Evolutionary conservation across 2,329 filamentous ascomycete genomes (phyloP), one percentile per base, ranked within the genome.

Genomic region (Scytalidium lignicola): DNA sequence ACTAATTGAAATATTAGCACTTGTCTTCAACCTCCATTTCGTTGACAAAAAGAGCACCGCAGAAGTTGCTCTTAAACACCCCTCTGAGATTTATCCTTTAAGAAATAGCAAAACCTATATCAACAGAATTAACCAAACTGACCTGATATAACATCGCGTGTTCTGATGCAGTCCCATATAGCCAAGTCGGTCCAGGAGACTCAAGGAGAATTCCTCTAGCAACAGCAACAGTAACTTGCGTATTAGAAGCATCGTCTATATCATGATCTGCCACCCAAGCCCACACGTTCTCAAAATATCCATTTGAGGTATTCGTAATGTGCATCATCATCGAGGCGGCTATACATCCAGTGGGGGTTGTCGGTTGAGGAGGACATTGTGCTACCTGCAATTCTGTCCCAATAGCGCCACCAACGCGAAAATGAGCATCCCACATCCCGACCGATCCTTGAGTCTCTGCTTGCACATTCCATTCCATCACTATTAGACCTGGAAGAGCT

Each of bases 111-210:
- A n/a, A n/a, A n/a, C n/a, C n/a, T n/a, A n/a, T n/a, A n/a, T n/a
- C n/a, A n/a, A n/a, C n/a, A n/a, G n/a, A n/a, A n/a, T n/a, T n/a
- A n/a, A n/a, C n/a, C n/a, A n/a, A n/a, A n/a, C n/a, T n/a, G n/a
- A n/a, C n/a, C n/a, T n/a, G 70, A 59, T 79, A 79, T 41, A 79
- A 59, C 7, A 69, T 66, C 42, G 75, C 74, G 64, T 88, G 85
- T 67, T 88, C 85, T 0, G 79, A 26, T 26, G 23, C 23, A 1
- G 81, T 83, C 8, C 81, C 84, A 53, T 61, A 49, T 65, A 72
- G 29, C 71, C 54, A 26, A 10, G 23, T 26, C 6, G 23, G 23
- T 26, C 10, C 6, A 6, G 23, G 5, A 10, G 6, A 6, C 23
- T 26, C 23, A 10, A 26, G 5, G 6, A 26, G 10, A 10, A 57